phyloP scores from a whole-genome alignment of 805 yeast genomes.

The Metschnikowia proteae region DNA sequence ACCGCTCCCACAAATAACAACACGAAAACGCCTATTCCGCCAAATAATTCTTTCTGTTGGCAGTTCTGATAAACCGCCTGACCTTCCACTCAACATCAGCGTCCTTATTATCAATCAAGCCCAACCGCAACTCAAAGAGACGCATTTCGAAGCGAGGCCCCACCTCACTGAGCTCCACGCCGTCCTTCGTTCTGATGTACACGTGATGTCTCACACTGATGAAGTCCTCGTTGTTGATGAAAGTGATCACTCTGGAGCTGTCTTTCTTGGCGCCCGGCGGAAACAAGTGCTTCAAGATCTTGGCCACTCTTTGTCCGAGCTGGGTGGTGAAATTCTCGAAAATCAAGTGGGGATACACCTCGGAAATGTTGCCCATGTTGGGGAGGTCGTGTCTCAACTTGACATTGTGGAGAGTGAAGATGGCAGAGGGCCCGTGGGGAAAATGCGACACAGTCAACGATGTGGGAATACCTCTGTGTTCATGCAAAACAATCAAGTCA shows the following conservation, averaged over 20 bases:
- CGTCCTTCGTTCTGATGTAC: slow-evolving; percentile 82
- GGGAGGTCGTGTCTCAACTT: slow-evolving; percentile 89
- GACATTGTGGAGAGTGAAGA: slow-evolving; percentile 91
- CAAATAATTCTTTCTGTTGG: slow-evolving; percentile 88
- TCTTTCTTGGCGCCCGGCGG: slow-evolving; percentile 97
- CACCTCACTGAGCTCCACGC: slow-evolving; percentile 89
- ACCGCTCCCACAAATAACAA: not conserved
- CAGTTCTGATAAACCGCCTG: slow-evolving; percentile 90
- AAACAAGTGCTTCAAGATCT: slow-evolving; percentile 80
- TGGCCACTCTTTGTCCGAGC: slow-evolving; percentile 78
- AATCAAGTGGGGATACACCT: slow-evolving; percentile 89
- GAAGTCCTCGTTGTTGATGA: slow-evolving; percentile 85
- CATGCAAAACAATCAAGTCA: slow-evolving; percentile 84
- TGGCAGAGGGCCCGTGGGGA: slow-evolving; percentile 97
- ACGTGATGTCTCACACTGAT: slow-evolving; percentile 95
- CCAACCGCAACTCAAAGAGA: slow-evolving; percentile 79
- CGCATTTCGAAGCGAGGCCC: slow-evolving; percentile 99
- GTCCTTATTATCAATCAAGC: slow-evolving; percentile 91
- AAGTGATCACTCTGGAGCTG: slow-evolving; percentile 86
- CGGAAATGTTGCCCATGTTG: slow-evolving; percentile 82
- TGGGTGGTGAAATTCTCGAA: slow-evolving; percentile 84
- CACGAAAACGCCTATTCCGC: slow-evolving; percentile 18
- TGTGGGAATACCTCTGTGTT: slow-evolving; percentile 97
- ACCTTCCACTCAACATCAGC: slow-evolving; percentile 98
- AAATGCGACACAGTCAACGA: slow-evolving; percentile 89